These are phyloP conservation scores for Actinomucor elegans DNA, from an alignment of 371 early-diverging fungal genomes.

Conservation along the genomic window DNA sequence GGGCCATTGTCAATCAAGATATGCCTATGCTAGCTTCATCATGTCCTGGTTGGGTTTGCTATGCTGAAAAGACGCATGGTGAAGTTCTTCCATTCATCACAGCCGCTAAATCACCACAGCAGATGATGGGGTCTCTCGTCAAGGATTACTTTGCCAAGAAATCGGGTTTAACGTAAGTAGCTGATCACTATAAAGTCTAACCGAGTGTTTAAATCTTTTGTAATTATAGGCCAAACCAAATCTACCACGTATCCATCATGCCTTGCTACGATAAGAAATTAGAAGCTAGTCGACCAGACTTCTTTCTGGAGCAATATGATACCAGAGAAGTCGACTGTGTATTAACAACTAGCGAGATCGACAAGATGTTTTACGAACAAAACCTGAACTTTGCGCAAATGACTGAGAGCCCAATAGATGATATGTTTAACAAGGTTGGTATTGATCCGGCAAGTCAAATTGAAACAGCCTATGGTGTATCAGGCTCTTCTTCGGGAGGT, in stretches of 20 bases:
- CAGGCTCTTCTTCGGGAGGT: conserved; percentile 90
- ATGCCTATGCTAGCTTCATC: conserved; percentile 81
- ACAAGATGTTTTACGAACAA: conserved; percentile 76
- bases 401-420: conserved; percentile 55
- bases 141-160: conserved; percentile 77
- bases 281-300: conserved; percentile 92
- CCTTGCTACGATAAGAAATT: conserved; percentile 98
- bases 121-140: conserved; percentile 91
- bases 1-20: conserved; percentile 12
- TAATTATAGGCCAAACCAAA: conserved; percentile 63
- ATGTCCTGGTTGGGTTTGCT: conserved; percentile 97
- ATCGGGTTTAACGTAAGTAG: conserved; percentile 53
- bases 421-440: conserved; percentile 51
- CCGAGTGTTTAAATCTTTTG: no score
- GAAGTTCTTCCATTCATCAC: conserved; percentile 82
- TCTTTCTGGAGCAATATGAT: conserved; percentile 73
- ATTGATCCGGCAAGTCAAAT: conserved; percentile 38
- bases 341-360: conserved; percentile 84
- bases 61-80: conserved; percentile 97
- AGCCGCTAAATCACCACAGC: conserved; percentile 91
- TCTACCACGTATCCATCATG: conserved; percentile 94
- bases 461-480: conserved; percentile 55
- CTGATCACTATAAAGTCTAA: no score
- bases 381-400: conserved; percentile 45
- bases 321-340: conserved; percentile 96